Percentiles rank a stretch among this genome's conserved stretches.
These are phyloP conservation scores for Trapa bicornis DNA, from an alignment of 345 rosid species.

Conservation along the genomic window DNA sequence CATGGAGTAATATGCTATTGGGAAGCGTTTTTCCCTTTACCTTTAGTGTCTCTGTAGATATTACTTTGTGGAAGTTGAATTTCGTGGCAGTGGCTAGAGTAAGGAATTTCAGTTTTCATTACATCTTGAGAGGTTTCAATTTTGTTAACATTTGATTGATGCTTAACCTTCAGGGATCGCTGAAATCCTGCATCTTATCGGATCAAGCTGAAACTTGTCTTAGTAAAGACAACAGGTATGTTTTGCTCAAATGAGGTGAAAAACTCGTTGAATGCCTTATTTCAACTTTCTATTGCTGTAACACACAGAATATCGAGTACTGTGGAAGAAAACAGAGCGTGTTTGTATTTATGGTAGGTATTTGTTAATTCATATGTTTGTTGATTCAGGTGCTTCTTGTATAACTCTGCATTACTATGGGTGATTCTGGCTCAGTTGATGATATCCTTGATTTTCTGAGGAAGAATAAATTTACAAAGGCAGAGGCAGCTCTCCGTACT, in stretches of 20 bases:
- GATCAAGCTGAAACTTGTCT: not conserved
- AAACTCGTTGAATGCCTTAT: not conserved
- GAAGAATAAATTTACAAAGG: constrained; percentile 66
- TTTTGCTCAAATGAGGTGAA: not conserved
- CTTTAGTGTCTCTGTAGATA: not conserved
- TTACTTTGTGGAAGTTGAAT: not conserved
- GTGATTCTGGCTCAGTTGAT: constrained; percentile 53
- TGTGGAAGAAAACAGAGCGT: not conserved
- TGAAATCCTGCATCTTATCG: not conserved
- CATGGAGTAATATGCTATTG: not conserved
- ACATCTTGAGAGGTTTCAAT: not conserved
- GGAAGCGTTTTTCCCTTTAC: not conserved
- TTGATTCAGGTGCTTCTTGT: constrained; percentile 9
- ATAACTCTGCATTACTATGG: constrained; percentile 32
- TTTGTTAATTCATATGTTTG: not conserved
- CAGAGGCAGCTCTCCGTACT: constrained; percentile 89
- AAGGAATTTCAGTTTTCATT: not conserved
- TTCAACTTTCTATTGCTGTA: not conserved
- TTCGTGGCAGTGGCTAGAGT: not conserved
- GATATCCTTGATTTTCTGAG: constrained; percentile 67
- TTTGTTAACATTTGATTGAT: not conserved
- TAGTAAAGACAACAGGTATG: not conserved
- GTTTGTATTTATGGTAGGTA: not conserved
- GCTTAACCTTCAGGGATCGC: not conserved
- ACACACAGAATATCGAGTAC: not conserved